These are phyloP conservation scores for Leucosporidium scottii DNA, from an alignment of 768 basidiomycete genomes.

Conservation along the genomic window DNA sequence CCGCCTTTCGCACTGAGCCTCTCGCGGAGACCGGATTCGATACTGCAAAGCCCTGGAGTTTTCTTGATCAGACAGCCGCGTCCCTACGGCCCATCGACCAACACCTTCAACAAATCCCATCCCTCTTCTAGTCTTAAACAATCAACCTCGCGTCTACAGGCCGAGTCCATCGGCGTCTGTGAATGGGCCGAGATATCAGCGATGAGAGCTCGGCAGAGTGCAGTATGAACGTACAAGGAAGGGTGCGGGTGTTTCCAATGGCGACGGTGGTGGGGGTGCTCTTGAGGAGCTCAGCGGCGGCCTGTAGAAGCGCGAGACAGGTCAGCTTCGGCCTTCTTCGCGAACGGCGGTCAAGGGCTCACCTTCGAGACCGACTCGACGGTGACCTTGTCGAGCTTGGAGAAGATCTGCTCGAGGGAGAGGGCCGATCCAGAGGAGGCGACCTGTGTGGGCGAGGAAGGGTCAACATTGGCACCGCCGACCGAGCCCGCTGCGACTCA, in stretches of 20 bases:
- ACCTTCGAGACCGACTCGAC: conserved; percentile 66
- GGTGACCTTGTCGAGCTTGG: conserved; percentile 63
- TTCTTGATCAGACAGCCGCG: too few relatives aligned
- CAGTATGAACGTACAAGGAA: conserved; percentile 49
- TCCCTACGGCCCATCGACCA: too few relatives aligned
- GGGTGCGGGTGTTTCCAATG: conserved; percentile 64
- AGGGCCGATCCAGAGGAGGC: conserved; percentile 47
- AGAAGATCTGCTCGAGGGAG: conserved; percentile 57
- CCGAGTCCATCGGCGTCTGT: conserved; percentile 36
- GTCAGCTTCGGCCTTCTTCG: background rate
- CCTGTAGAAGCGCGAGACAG: conserved; percentile 45
- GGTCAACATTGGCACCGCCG: background rate
- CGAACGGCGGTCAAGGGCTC: conserved; percentile 22
- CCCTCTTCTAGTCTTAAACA: too few relatives aligned
- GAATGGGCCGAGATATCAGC: background rate
- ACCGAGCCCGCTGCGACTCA: conserved; percentile 39
- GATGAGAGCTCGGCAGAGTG: too few relatives aligned
- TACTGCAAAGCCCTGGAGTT: too few relatives aligned
- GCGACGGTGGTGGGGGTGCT: conserved; percentile 79
- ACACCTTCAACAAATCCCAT: too few relatives aligned
- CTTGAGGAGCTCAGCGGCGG: conserved; percentile 59
- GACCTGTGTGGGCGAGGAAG: conserved; percentile 25
- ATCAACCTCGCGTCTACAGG: conserved; percentile 13
- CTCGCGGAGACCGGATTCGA: too few relatives aligned
- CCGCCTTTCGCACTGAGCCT: too few relatives aligned